Evolutionary conservation across 2,329 filamentous ascomycete genomes (phyloP).

Genomic region (Pestalotiopsis sp.): DNA sequence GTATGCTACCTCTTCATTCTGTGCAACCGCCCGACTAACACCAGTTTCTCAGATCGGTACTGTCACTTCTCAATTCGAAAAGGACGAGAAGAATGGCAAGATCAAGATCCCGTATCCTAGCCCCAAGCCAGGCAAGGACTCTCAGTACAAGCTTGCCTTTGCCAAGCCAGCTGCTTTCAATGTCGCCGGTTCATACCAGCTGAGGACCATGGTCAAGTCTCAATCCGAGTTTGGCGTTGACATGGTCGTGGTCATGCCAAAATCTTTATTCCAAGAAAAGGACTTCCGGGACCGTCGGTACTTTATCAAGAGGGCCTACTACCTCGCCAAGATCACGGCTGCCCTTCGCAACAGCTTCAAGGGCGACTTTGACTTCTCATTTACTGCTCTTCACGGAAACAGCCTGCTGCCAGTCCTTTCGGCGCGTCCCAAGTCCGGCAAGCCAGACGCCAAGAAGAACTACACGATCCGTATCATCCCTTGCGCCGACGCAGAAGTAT

Average conservation of each 20-base stretch:
- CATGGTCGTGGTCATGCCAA: slow-evolving; percentile 85
- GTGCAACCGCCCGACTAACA: background rate
- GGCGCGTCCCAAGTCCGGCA: slow-evolving; percentile 39
- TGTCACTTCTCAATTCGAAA: slow-evolving; percentile 42
- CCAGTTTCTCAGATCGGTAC: slow-evolving; percentile 60
- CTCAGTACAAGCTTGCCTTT: slow-evolving; percentile 82
- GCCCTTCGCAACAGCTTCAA: slow-evolving; percentile 63
- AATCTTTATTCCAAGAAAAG: slow-evolving; percentile 83
- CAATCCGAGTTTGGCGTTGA: slow-evolving; percentile 68
- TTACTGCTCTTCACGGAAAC: slow-evolving; percentile 73
- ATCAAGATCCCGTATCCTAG: slow-evolving; percentile 76
- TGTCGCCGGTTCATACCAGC: slow-evolving; percentile 84
- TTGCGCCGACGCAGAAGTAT: slow-evolving; percentile 69
- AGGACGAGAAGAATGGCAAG: slow-evolving; percentile 13
- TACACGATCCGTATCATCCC: slow-evolving; percentile 77
- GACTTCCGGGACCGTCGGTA: slow-evolving; percentile 92
- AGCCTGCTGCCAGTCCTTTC: slow-evolving; percentile 71
- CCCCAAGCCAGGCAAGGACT: slow-evolving; percentile 75
- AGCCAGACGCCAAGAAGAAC: slow-evolving; percentile 21
- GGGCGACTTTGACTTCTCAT: slow-evolving; percentile 59
- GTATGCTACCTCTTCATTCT: slow-evolving; percentile 39
- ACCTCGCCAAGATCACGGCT: slow-evolving; percentile 78
- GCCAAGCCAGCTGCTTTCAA: slow-evolving; percentile 78
- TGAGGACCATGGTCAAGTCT: slow-evolving; percentile 72
- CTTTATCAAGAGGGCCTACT: slow-evolving; percentile 93